Base-by-base conservation (phyloP, 2,329 filamentous ascomycete species). In the Neodidymelliopsis sp. region DNA sequence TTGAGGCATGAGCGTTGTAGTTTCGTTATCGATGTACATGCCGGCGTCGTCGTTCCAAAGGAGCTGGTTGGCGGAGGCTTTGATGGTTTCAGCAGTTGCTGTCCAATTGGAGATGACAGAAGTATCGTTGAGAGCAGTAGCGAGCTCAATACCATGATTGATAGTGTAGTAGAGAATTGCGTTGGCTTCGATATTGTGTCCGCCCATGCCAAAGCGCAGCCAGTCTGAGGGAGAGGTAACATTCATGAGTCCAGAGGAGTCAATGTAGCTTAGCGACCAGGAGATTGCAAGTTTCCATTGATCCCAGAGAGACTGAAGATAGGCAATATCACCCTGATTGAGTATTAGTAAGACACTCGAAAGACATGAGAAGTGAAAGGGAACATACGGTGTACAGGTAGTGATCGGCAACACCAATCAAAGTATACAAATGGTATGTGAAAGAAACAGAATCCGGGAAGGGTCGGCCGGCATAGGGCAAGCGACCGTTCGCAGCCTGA, bases 21-120 rank as follows among this genome's bases (percentile, higher is more conserved):
- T 78, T 27, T 79, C 76, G 53, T 83, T 84, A 63, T 83, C 80
- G 44, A 75, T 74, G 69, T 84, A 82, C 53, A 82, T 75, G 19
- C 78, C 78, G n/a, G 72, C 72, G 1, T 62, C 42, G 0, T 68
- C 56, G 53, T 83, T 77, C 77, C 78, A 84, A 49, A 81, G 76
- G 36, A 76, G 70, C 9, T 62, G 60, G 33, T 80, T 76, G 19
- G 82, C 81, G 7, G 76, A 73, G 0, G 60, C 57, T 55, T 75
- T 74, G 34, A 84, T 75, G 3, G 65, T 54, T 2, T 67, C 67
- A 6, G 78, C 79, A 25, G 65, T 65, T 9, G 62, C 54, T n/a
- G 67, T 71, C 77, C 75, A 81, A 23, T 59, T 64, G 6, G 65
- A 60, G 15, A 76, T 65, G 3, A 79, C 65, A 2, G 63, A 62